A percentile compares a stretch with the other conserved stretches of the same genome.
Evolutionary conservation across 129 eudicot species (phyloP).

Genomic region (Helianthus annuus): DNA sequence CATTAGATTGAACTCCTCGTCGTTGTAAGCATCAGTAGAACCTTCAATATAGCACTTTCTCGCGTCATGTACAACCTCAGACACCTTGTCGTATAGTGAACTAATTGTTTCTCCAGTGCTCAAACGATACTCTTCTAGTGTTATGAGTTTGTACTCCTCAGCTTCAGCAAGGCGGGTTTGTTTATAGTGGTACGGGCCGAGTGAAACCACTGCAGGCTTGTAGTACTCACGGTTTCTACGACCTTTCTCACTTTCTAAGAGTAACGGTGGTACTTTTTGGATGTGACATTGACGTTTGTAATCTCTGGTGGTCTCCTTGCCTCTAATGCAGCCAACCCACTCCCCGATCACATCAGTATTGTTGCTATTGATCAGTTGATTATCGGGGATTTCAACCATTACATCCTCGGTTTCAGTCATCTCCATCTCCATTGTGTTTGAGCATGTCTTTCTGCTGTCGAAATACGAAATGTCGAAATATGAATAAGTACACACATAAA

Average conservation of each 20-base stretch:
- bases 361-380: neutral
- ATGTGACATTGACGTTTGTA: neutral
- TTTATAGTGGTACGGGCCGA: slow-evolving; percentile 34
- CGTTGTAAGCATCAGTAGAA: slow-evolving; percentile 15
- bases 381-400: slow-evolving; percentile 3
- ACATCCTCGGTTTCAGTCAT: slow-evolving; percentile 4
- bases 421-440: neutral
- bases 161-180: neutral
- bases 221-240: slow-evolving; percentile 12
- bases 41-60: slow-evolving; percentile 27
- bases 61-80: slow-evolving; percentile 6
- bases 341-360: neutral
- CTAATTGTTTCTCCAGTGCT: neutral
- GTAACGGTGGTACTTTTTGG: slow-evolving; percentile 24
- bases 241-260: slow-evolving; percentile 13
- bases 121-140: slow-evolving; percentile 8
- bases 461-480: neutral
- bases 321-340: neutral
- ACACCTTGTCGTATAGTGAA: slow-evolving; percentile 16
- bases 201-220: slow-evolving; percentile 29
- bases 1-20: slow-evolving; percentile 26
- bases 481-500: neutral
- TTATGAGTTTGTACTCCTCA: slow-evolving; percentile 6
- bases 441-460: neutral
- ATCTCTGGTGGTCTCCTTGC: neutral